Percentiles rank a stretch among this genome's conserved stretches.
phyloP scores from a whole-genome alignment of 2,329 filamentous ascomycete genomes.

The Bisporella sp. region DNA sequence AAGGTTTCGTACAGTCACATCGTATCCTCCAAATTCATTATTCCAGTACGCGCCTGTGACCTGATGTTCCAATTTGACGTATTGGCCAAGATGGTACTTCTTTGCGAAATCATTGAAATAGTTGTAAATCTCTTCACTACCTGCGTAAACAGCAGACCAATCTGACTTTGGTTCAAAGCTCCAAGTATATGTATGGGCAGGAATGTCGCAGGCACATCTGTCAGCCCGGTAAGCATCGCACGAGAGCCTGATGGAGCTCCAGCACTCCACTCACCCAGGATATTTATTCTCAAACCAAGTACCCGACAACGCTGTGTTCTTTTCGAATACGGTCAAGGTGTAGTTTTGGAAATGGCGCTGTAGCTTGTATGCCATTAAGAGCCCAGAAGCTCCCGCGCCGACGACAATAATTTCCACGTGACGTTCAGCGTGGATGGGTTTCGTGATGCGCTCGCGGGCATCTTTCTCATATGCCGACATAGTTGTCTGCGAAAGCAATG shows the following conservation, averaged over 20 bases:
- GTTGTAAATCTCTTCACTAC: slow-evolving; percentile 48
- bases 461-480: too few species aligned
- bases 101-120: slow-evolving; percentile 45
- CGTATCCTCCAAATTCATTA: slow-evolving; percentile 41
- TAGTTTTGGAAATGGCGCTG: slow-evolving; percentile 37
- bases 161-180: slow-evolving; percentile 50
- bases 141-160: slow-evolving; percentile 50
- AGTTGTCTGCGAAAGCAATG: too few species aligned
- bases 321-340: slow-evolving; percentile 37
- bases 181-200: slow-evolving; percentile 48
- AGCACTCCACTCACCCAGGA: slow-evolving; percentile 26
- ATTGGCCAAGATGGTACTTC: slow-evolving; percentile 45
- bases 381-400: slow-evolving; percentile 40
- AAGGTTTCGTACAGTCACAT: slow-evolving; percentile 31
- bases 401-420: slow-evolving; percentile 30
- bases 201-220: slow-evolving; percentile 45
- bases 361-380: slow-evolving; percentile 41
- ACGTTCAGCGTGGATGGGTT: slow-evolving; percentile 15
- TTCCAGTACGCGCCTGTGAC: slow-evolving; percentile 48
- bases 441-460: slow-evolving; percentile 5
- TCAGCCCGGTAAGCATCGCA: background rate
- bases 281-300: slow-evolving; percentile 47
- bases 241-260: background rate
- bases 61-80: slow-evolving; percentile 47
- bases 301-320: slow-evolving; percentile 38